Base-by-base conservation (phyloP, 371 early-diverging fungal species). In the Syncephalastrum racemosum region DNA sequence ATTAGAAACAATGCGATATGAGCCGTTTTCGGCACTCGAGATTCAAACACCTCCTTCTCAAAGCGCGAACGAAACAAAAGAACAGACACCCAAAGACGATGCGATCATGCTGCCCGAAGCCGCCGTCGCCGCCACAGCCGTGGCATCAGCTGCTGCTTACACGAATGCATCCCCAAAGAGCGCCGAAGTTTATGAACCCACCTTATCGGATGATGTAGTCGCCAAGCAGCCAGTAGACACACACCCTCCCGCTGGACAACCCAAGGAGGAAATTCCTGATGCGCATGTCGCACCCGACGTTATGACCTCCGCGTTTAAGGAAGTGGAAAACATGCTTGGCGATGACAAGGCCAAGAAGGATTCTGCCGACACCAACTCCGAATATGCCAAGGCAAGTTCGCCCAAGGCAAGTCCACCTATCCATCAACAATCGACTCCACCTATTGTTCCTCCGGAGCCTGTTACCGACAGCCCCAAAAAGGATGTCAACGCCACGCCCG, bases 251-350 rank as follows among this genome's bases (percentile, higher is more conserved):
- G 36, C 36, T 31, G 36, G 12, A 0, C 36, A 31, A 12, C 36
- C 36, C 3, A 31, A 8, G 36, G 36, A 31, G 36, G 36, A 5
- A 31, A 31, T 12, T 5, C 6, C 36, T 5, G 36, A 5, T 31
- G 36, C 36, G 10, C 36, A 31, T 8, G 36, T 31, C 36, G 10
- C 36, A 31, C 36, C 36, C 36, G 36, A 31, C 36, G 36, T 31
- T 31, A 31, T 59, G 22, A 50, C 56, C 4, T 47, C 42, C 20
- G 63, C 58, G 8, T 56, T 63, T 48, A 42, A 54, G 40, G 58
- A 63, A 45, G 49, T 63, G 20, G 63, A 63, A 23, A 50, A 52
- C 4, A 53, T 63, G 58, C 43, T 63, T 14, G 23, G 19, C 14
- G 46, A 54, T 3, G 20, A 16, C 24, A 24, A n/a, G 1, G 46